These are phyloP conservation scores for Nicotiana paniculata DNA, from an alignment of 257 asterid genomes.

Conservation along the genomic window DNA sequence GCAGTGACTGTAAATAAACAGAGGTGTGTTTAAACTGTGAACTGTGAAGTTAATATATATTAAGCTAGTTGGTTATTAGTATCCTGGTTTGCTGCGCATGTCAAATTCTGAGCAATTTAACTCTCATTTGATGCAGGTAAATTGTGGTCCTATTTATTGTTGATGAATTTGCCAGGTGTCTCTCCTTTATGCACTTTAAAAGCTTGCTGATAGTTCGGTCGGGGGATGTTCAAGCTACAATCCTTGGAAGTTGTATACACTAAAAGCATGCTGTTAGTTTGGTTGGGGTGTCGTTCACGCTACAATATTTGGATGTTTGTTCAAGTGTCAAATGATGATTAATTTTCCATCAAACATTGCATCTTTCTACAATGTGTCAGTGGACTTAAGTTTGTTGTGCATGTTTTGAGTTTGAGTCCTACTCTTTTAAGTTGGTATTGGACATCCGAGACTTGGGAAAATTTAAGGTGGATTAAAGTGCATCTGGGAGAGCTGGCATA, in stretches of 20 bases:
- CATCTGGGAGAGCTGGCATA: neutral
- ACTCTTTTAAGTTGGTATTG: neutral
- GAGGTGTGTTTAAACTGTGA: slow-evolving; percentile 36
- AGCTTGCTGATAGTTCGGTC: neutral
- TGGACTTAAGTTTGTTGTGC: slow-evolving; percentile 5
- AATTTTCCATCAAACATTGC: neutral
- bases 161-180: slow-evolving; percentile 35
- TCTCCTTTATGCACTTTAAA: slow-evolving; percentile 19
- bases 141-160: slow-evolving; percentile 29
- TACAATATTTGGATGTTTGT: neutral
- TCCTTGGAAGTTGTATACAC: neutral
- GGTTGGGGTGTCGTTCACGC: neutral
- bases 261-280: neutral
- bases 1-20: slow-evolving; percentile 41
- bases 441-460: neutral
- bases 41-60: neutral
- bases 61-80: neutral
- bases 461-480: neutral
- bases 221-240: neutral
- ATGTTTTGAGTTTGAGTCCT: neutral
- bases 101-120: neutral
- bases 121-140: slow-evolving; percentile 52
- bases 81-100: neutral
- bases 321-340: neutral
- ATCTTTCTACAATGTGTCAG: neutral